Evolutionary conservation across 192 early-diverging fungal species (phyloP).

Genomic region (Spizellomyces punctatus): DNA sequence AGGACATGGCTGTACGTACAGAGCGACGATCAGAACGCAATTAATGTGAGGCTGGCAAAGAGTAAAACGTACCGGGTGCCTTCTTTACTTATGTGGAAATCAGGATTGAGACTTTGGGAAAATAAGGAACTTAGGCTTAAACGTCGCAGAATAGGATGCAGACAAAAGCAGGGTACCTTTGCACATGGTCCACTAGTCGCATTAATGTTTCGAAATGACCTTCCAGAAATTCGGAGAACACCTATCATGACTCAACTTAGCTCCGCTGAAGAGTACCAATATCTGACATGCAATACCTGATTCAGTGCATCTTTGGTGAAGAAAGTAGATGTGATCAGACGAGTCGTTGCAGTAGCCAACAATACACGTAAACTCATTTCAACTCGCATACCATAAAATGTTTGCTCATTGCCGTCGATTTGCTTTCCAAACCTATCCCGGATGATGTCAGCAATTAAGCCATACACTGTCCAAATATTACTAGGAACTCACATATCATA

Average conservation of each 20-base stretch:
- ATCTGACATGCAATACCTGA: not conserved
- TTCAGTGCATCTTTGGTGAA: slow-evolving; percentile 15
- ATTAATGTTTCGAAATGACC: slow-evolving; percentile 37
- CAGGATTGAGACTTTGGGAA: slow-evolving; percentile 29
- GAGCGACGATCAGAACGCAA: not conserved
- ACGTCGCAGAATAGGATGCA: not conserved
- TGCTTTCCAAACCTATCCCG: slow-evolving; percentile 18
- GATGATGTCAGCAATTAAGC: not conserved
- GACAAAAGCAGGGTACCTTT: slow-evolving; percentile 10
- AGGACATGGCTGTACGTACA: slow-evolving; percentile 9
- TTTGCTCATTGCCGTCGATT: slow-evolving; percentile 26
- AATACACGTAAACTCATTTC: not conserved
- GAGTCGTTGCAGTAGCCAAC: not conserved
- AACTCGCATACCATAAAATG: slow-evolving; percentile 14
- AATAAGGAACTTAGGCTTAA: not conserved
- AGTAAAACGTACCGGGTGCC: slow-evolving; percentile 19
- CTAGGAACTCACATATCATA: slow-evolving; percentile 30
- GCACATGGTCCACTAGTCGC: slow-evolving; percentile 29
- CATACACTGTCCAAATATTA: not conserved
- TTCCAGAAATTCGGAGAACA: slow-evolving; percentile 34
- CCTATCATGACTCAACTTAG: not conserved
- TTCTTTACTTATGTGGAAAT: slow-evolving; percentile 33
- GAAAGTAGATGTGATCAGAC: not conserved
- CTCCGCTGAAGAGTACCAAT: not conserved
- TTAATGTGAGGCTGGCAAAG: not conserved